A percentile compares a stretch with the other conserved stretches of the same genome.
phyloP scores from a whole-genome alignment of 495 filamentous ascomycete genomes.

The Clohesyomyces aquaticus region DNA sequence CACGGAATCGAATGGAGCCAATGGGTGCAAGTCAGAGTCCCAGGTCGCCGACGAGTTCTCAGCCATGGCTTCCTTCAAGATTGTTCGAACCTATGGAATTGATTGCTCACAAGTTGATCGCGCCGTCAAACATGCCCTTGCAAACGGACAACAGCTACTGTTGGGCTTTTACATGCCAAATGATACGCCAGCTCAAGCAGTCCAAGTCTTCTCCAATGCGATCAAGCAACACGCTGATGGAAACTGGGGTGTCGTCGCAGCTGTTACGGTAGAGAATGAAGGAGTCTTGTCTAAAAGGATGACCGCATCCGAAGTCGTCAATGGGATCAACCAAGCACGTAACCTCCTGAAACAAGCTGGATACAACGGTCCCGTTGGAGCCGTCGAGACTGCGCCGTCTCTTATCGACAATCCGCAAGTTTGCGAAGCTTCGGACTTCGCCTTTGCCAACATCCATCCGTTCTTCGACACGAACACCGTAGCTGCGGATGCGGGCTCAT shows the following conservation, averaged over 20 bases:
- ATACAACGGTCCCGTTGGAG: slow-evolving; percentile 74
- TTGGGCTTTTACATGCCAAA: slow-evolving; percentile 67
- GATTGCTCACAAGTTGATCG: slow-evolving; percentile 73
- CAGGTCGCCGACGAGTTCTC: slow-evolving; percentile 68
- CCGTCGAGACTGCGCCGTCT: slow-evolving; percentile 76
- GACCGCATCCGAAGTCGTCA: slow-evolving; percentile 57
- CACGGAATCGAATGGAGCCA: slow-evolving; percentile 49
- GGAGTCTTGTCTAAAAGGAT: slow-evolving; percentile 63
- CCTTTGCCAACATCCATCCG: slow-evolving; percentile 78
- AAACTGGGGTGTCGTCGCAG: slow-evolving; percentile 69
- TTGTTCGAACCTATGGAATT: slow-evolving; percentile 78
- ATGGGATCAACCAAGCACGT: slow-evolving; percentile 61
- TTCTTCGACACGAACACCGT: slow-evolving; percentile 72
- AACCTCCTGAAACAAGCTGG: slow-evolving; percentile 60
- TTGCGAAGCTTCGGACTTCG: slow-evolving; percentile 75
- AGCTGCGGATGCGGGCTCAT: slow-evolving; percentile 65
- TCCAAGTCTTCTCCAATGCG: slow-evolving; percentile 51
- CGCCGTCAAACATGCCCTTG: slow-evolving; percentile 62
- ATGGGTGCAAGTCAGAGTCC: slow-evolving; percentile 66
- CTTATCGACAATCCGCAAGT: slow-evolving; percentile 67
- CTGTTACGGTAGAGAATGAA: slow-evolving; percentile 80
- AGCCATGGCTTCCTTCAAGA: slow-evolving; percentile 54
- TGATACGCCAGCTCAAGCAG: slow-evolving; percentile 56
- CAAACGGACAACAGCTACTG: slow-evolving; percentile 67
- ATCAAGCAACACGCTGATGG: slow-evolving; percentile 53